Evolutionary conservation across 441 rosid genomes (phyloP), one percentile per base, ranked within the genome.

Genomic region (Monsonia emarginata): DNA sequence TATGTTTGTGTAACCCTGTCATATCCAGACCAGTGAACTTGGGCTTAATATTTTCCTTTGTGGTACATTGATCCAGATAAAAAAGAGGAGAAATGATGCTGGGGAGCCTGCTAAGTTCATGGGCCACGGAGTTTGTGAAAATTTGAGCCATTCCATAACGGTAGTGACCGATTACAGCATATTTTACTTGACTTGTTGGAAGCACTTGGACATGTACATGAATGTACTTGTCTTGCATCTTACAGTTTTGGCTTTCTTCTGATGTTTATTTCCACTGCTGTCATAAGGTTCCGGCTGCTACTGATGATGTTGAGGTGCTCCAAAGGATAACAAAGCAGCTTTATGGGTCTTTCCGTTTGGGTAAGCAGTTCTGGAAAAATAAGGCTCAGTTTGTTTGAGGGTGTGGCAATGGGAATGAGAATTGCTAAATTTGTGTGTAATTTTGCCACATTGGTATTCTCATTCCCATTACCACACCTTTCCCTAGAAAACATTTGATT

Each of bases 41-140:
- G 61, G 63, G 38, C 61, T 64, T 48, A 60, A 63, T 60, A 6
- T 40, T 25, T 61, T 71, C 66, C 57, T 40, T 14, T 72, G 4
- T 71, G 56, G 63, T 67, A n/a, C 40, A 34, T 72, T 56, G 64
- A 18, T 71, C 25, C 78, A 92, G 98, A 85, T 93, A 30, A 93
- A 93, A 75, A 88, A 74, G 86, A 90, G 91, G 78, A 85, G 87
- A 68, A 79, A 85, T 69, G 83, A 86, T 79, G 93, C 95, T 10
- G 88, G 42, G 67, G 95, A 90, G 78, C 96, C 98, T 73, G 38
- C 74, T 18, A 93, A 93, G 81, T 93, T 77, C 70, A 90, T 93
- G 97, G 97, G 98, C 16, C 83, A 84, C 71, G 97, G 97, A 63
- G 91, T 79, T 56, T 90, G 96, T 79, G 97, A 90, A 78, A 93